Conservation (phyloP, 1,139 yeast genomes). For the Chernovozyma aurita region DNA sequence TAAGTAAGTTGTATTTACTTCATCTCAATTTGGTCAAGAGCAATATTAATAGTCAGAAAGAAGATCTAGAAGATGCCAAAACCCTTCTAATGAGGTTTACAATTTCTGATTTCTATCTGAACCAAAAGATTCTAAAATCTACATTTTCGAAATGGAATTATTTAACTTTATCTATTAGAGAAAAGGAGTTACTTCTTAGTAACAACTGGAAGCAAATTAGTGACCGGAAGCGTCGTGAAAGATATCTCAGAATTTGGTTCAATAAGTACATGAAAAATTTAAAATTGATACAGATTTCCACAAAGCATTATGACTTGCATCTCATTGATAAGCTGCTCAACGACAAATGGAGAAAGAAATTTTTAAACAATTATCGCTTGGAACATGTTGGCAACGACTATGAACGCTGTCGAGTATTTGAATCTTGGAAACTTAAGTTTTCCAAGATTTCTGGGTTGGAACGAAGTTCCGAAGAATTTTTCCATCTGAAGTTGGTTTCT, state of each 20-base stretch:
- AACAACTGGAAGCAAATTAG: background rate
- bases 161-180: slow-evolving; percentile 9
- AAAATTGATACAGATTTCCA: background rate
- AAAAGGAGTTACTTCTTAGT: slow-evolving; percentile 8
- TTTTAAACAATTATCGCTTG: background rate
- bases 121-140: slow-evolving; percentile 2
- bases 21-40: slow-evolving; percentile 16
- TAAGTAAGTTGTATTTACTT: slow-evolving; percentile 18
- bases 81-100: slow-evolving; percentile 30
- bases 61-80: background rate
- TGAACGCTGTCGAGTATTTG: background rate
- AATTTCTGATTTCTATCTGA: slow-evolving; percentile 11
- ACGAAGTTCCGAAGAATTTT: background rate
- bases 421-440: background rate
- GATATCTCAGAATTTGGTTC: background rate
- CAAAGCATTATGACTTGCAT: background rate
- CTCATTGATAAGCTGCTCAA: background rate
- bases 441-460: background rate
- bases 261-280: background rate
- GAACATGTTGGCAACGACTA: background rate
- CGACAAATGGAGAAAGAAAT: background rate
- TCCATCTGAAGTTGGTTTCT: background rate
- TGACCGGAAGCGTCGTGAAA: background rate
- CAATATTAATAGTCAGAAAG: background rate
- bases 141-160: slow-evolving; percentile 17